These are phyloP conservation scores for Warburgia ugandensis DNA, from an alignment of 164 flowering plant species.

Conservation along the genomic window DNA sequence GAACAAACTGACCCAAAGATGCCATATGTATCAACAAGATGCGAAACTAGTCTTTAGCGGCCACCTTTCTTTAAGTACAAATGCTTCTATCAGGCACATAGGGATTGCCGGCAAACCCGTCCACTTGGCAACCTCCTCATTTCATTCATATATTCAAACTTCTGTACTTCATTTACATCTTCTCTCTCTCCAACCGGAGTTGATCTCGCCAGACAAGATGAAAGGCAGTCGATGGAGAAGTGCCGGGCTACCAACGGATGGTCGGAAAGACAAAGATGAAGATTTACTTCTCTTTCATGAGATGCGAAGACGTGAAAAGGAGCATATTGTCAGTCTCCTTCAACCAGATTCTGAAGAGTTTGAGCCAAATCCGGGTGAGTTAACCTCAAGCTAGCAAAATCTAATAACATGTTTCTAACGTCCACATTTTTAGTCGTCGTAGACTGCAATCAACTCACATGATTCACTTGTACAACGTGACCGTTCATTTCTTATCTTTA, in stretches of 20 bases:
- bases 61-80: no score
- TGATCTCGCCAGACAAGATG: slow-evolving; percentile 3
- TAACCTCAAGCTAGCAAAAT: background rate
- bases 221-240: slow-evolving; percentile 11
- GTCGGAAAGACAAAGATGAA: slow-evolving; percentile 33
- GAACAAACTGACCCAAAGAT: no score
- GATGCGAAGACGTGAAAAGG: slow-evolving; percentile 40
- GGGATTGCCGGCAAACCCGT: slow-evolving; percentile 6
- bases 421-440: no score
- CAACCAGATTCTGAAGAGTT: slow-evolving; percentile 53
- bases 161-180: background rate
- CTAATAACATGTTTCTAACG: no score
- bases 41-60: no score
- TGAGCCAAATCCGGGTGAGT: slow-evolving; percentile 25
- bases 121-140: slow-evolving; percentile 3
- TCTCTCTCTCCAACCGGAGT: background rate
- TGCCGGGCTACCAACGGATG: slow-evolving; percentile 5
- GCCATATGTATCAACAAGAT: no score
- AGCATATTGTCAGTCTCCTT: slow-evolving; percentile 36
- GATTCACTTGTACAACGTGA: no score
- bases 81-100: no score
- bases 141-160: slow-evolving; percentile 2
- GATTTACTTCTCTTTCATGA: slow-evolving; percentile 48
- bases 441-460: no score
- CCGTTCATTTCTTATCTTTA: no score